Conservation (phyloP, 2,329 filamentous ascomycete genomes). For the Xylariaceae sp. region DNA sequence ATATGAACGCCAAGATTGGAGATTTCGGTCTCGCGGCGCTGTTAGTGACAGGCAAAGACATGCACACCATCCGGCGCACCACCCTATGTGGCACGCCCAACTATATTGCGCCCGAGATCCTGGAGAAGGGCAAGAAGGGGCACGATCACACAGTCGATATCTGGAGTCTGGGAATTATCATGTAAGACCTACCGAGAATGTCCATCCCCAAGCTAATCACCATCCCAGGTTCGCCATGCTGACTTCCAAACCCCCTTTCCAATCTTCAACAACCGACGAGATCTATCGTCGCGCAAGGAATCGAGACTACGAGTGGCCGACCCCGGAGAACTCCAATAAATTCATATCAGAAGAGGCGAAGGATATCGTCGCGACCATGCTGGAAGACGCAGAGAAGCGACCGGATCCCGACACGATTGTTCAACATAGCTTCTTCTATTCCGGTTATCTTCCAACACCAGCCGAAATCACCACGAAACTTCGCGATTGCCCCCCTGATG, state of each 20-base stretch:
- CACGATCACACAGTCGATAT: conserved; percentile 98
- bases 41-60: conserved; percentile 84
- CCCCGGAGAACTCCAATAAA: conserved; percentile 58
- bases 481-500: conserved; percentile 52
- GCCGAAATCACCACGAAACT: conserved; percentile 55
- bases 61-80: conserved; percentile 75
- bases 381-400: conserved; percentile 68
- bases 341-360: conserved; percentile 71
- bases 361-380: conserved; percentile 69
- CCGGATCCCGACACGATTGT: conserved; percentile 74
- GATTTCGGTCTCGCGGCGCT: conserved; percentile 94
- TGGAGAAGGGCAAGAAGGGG: conserved; percentile 88
- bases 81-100: conserved; percentile 97
- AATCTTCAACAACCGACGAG: conserved; percentile 82
- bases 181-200: conserved; percentile 49
- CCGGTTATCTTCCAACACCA: conserved; percentile 64
- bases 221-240: conserved; percentile 79
- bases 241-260: conserved; percentile 92
- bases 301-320: conserved; percentile 76
- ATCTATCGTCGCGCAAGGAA: conserved; percentile 69
- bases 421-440: conserved; percentile 72
- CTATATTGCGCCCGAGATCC: conserved; percentile 94
- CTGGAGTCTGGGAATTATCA: conserved; percentile 96
- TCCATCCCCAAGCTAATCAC: conserved; percentile 19
- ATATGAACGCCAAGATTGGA: conserved; percentile 97